Conservation (phyloP, 1,284 basidiomycete species). For the Ganoderma boninense region DNA sequence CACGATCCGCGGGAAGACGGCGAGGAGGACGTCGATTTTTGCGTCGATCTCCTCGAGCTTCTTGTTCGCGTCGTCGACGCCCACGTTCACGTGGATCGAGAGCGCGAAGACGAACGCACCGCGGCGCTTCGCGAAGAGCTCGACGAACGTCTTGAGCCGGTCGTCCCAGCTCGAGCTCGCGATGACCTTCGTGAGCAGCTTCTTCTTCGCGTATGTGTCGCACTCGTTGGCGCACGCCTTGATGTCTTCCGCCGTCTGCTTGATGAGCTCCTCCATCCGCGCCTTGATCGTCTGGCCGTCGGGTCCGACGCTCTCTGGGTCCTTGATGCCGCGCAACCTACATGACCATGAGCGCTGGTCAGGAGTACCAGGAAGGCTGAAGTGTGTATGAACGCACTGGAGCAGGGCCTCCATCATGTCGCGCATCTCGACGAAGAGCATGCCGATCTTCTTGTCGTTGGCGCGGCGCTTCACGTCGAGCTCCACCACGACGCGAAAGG, state of each 20-base stretch:
- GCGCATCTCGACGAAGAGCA: constrained; percentile 53
- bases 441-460: constrained; percentile 52
- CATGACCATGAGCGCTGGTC: neutral
- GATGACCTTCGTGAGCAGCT: constrained; percentile 46
- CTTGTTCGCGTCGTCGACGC: constrained; percentile 44
- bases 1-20: constrained; percentile 24
- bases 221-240: constrained; percentile 42
- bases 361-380: neutral
- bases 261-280: constrained; percentile 34
- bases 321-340: constrained; percentile 27
- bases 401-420: constrained; percentile 53
- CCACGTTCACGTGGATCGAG: constrained; percentile 43
- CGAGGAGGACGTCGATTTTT: constrained; percentile 28
- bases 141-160: constrained; percentile 43
- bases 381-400: constrained; percentile 42
- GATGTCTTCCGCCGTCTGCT: constrained; percentile 41
- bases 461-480: constrained; percentile 51
- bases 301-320: constrained; percentile 27
- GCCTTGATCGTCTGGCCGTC: constrained; percentile 36
- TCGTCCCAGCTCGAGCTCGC: constrained; percentile 48
- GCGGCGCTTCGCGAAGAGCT: constrained; percentile 44
- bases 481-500: constrained; percentile 52
- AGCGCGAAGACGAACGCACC: constrained; percentile 45
- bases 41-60: constrained; percentile 42
- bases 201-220: constrained; percentile 44